Base-by-base conservation (phyloP, 2,329 filamentous ascomycete species). In the Fusarium sp. region DNA sequence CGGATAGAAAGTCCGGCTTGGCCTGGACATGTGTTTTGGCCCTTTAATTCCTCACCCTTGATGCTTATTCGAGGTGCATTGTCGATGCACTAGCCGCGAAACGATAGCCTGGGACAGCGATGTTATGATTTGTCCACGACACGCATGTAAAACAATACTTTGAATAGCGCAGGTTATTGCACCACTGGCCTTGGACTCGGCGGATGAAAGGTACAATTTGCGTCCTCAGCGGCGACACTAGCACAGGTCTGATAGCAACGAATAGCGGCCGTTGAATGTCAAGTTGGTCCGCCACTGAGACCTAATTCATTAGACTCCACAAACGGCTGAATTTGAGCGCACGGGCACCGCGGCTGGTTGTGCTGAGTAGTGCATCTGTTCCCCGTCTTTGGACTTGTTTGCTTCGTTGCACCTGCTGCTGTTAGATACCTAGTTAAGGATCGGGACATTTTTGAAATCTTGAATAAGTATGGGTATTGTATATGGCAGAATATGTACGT, bases 381-480 rank as follows among this genome's bases (percentile, higher is more conserved):
- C 11, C 12, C n/a, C 26, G 21, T 21, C 46, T 49, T 23, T 20
- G 3, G 29, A 15, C 35, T 38, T 23, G 3, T 8, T 26, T 43
- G 15, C 21, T 18, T 43, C 15, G 12, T n/a, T 20, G 28, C 24
- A 16, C 18, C 49, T 52, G 20, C 49, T 52, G 35, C 35, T 20
- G 26, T 52, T 52, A 44, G 16, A 44, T 44, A 31, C 38, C n/a
- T 9, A 24, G 16, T 15, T 28, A 64, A 52, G 26, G 31, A 31
- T 29, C 18, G 12, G 24, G 16, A n/a, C 37, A 57, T 41, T 42
- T 56, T 49, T 44, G 37, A 53, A 35, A 67, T 69, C 21, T 67
- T 68, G 21, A 67, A 63, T 29, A 64, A 68, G 59, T 70, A 64
- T 68, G 64, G 68, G 64, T 71, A 69, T 66, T 71, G 55, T 68